Evolutionary conservation across 768 basidiomycete genomes (phyloP).

Genomic region (Lactarius sanguifluus): DNA sequence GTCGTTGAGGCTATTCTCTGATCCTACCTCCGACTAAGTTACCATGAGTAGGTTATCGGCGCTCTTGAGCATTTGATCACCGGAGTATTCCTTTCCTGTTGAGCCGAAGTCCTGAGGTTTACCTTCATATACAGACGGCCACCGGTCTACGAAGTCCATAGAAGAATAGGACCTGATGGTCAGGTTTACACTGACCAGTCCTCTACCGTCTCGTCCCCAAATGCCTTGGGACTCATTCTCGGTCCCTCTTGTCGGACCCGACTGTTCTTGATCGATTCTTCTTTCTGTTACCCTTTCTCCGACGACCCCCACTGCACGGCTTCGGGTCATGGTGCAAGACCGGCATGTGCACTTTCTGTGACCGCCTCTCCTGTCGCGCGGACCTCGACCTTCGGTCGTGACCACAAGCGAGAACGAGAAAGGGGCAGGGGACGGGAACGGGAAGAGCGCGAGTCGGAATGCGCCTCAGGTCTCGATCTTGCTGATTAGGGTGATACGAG

Average conservation of each 20-base stretch:
- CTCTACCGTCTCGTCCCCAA: neutral
- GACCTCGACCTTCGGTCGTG: slow-evolving; percentile 24
- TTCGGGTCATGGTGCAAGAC: slow-evolving; percentile 34
- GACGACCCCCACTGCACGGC: slow-evolving; percentile 40
- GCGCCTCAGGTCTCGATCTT: slow-evolving; percentile 12
- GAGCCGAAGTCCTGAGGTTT: neutral
- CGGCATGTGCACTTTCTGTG: slow-evolving; percentile 44
- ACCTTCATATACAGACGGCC: too few species aligned
- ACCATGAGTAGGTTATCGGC: neutral
- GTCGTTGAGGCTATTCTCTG: neutral
- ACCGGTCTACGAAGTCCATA: neutral
- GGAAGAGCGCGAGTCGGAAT: slow-evolving; percentile 21
- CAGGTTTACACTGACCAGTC: neutral
- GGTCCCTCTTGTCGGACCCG: neutral
- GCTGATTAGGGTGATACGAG: neutral
- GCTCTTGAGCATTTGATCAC: neutral
- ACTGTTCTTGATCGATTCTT: slow-evolving; percentile 37
- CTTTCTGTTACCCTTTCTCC: slow-evolving; percentile 35
- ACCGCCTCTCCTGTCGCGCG: slow-evolving; percentile 36
- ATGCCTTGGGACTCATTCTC: neutral
- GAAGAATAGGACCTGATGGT: neutral
- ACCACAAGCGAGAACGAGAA: slow-evolving; percentile 14
- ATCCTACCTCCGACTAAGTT: neutral
- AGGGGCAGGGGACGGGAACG: neutral
- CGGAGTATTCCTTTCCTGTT: neutral